phyloP scores from a whole-genome alignment of 345 rosid genomes.

The Eucalyptus virginea region DNA sequence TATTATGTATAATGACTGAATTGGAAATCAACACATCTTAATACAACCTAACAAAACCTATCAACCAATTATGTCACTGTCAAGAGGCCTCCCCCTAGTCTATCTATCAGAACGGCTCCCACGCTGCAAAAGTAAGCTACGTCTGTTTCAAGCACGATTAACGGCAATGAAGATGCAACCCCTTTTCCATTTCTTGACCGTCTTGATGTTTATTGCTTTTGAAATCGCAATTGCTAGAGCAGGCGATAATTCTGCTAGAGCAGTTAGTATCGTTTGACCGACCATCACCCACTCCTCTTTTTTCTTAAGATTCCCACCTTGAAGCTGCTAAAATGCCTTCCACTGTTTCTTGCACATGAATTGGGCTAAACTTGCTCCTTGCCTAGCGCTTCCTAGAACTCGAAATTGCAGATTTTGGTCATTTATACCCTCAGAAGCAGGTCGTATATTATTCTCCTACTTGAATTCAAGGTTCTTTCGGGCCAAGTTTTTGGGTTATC shows the following conservation, averaged over 20 bases:
- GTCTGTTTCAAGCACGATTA: neutral
- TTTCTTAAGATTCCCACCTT: neutral
- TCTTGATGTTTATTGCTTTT: neutral
- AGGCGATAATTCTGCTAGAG: neutral
- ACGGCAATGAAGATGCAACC: neutral
- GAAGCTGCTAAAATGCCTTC: neutral
- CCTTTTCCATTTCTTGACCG: neutral
- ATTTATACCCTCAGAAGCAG: neutral
- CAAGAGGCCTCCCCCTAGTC: neutral
- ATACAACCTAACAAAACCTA: neutral
- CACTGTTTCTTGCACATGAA: neutral
- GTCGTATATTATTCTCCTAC: neutral
- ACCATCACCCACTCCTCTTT: neutral
- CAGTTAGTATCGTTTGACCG: neutral
- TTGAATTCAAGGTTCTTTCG: neutral
- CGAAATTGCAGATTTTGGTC: neutral
- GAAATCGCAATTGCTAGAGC: neutral
- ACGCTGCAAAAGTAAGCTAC: neutral
- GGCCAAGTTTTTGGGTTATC: neutral
- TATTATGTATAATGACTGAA: neutral
- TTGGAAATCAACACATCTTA: neutral
- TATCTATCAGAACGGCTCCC: neutral
- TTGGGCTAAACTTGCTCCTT: neutral
- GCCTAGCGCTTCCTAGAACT: neutral
- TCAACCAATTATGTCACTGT: neutral